These are phyloP conservation scores for Polytrichum commune DNA, from an alignment of 225 moss, liverwort and hornwort genomes.

Conservation along the genomic window DNA sequence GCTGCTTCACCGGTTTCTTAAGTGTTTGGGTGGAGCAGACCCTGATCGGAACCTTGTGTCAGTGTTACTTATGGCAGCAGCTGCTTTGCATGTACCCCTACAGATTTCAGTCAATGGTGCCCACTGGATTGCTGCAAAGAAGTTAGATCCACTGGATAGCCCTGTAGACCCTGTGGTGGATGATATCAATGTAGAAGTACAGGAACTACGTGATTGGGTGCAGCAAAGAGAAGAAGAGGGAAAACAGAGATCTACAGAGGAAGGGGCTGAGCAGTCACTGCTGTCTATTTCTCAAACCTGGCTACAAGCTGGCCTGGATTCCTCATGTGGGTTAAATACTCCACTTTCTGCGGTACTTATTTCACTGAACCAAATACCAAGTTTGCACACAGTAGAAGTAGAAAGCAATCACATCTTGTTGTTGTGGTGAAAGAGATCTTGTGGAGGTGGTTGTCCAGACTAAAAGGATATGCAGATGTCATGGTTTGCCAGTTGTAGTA, in stretches of 20 bases:
- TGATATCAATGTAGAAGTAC: constrained; percentile 53
- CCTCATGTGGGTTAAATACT: constrained; percentile 37
- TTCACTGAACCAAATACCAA: not conserved
- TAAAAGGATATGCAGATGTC: no score
- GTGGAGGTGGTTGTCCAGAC: no score
- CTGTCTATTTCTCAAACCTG: constrained; percentile 65
- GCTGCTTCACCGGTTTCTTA: constrained; percentile 42
- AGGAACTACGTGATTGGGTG: constrained; percentile 59
- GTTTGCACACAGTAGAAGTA: not conserved
- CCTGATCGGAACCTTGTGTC: constrained; percentile 57
- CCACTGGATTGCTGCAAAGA: constrained; percentile 45
- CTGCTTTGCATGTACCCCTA: constrained; percentile 54
- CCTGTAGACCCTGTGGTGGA: constrained; percentile 33
- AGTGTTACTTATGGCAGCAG: constrained; percentile 71
- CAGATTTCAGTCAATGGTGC: constrained; percentile 35
- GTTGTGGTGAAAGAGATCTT: no score
- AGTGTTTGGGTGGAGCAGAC: constrained; percentile 34
- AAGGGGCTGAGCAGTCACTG: constrained; percentile 33
- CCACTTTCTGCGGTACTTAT: constrained; percentile 43
- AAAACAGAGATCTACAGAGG: constrained; percentile 16
- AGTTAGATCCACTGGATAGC: constrained; percentile 38
- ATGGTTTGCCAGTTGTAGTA: no score
- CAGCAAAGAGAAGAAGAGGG: constrained; percentile 40
- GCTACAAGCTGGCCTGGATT: constrained; percentile 72
- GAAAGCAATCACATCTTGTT: not conserved